Evolutionary conservation across 1,284 basidiomycete species (phyloP).

Genomic region (Cryptococcus floricola): DNA sequence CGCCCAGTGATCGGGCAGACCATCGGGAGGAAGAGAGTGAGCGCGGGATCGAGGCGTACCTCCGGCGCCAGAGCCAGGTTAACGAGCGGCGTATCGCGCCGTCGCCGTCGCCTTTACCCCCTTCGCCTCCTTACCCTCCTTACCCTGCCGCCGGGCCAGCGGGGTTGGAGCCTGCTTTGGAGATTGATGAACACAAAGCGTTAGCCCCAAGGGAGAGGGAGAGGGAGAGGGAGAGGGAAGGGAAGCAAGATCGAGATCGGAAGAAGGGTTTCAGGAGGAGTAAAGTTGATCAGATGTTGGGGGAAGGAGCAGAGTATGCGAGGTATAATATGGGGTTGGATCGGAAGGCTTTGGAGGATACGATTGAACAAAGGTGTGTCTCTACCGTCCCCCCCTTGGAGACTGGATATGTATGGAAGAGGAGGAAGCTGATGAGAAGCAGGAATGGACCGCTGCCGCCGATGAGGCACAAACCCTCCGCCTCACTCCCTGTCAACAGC

Average conservation of each 20-base stretch:
- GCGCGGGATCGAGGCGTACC: constrained; percentile 8
- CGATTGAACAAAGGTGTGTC: constrained; percentile 8
- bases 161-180: constrained; percentile 1
- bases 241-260: neutral
- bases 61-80: constrained; percentile 3
- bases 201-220: neutral
- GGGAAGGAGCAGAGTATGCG: constrained; percentile 28
- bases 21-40: constrained; percentile 11
- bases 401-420: too few relatives aligned
- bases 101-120: constrained; percentile 1
- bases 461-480: constrained; percentile 10
- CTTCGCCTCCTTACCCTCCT: neutral
- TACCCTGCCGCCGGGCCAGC: neutral
- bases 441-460: constrained; percentile 15
- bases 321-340: constrained; percentile 22
- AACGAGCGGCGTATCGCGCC: constrained; percentile 15
- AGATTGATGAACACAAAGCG: neutral
- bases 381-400: neutral
- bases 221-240: neutral
- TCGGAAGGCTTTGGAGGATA: neutral
- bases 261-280: constrained; percentile 1
- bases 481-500: constrained; percentile 9
- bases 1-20: neutral
- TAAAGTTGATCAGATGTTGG: constrained; percentile 27
- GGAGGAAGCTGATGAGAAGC: neutral